Evolutionary conservation across 495 filamentous ascomycete genomes (phyloP).

Genomic region (Penicillium taxi): DNA sequence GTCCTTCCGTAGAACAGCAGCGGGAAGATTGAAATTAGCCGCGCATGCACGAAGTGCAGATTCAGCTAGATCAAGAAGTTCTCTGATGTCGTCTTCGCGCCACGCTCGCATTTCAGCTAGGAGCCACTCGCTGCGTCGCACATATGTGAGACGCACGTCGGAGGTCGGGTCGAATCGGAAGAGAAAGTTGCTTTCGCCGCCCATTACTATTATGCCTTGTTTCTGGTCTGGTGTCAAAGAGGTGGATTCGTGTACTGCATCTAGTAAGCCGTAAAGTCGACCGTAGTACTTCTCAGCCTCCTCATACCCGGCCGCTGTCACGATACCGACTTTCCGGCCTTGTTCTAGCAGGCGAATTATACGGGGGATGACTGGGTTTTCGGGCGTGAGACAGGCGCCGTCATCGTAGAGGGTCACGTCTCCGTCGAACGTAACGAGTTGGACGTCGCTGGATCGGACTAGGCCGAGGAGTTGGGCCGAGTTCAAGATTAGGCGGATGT

Average conservation of each 20-base stretch:
- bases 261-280: slow-evolving; percentile 75
- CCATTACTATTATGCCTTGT: slow-evolving; percentile 78
- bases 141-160: slow-evolving; percentile 39
- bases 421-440: slow-evolving; percentile 92
- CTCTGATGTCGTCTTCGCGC: slow-evolving; percentile 66
- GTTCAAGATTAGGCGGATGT: slow-evolving; percentile 86
- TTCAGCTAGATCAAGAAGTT: slow-evolving; percentile 81
- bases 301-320: slow-evolving; percentile 94
- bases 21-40: slow-evolving; percentile 64
- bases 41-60: slow-evolving; percentile 72
- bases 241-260: slow-evolving; percentile 60
- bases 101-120: slow-evolving; percentile 83
- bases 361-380: slow-evolving; percentile 70
- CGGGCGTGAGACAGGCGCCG: slow-evolving; percentile 63
- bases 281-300: slow-evolving; percentile 75
- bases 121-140: slow-evolving; percentile 67
- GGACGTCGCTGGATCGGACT: slow-evolving; percentile 49
- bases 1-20: slow-evolving; percentile 76
- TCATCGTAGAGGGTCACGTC: slow-evolving; percentile 97
- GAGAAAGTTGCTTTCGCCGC: slow-evolving; percentile 82
- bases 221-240: slow-evolving; percentile 55
- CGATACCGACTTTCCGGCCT: slow-evolving; percentile 77
- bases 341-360: slow-evolving; percentile 58
- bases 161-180: slow-evolving; percentile 56
- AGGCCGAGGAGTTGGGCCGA: slow-evolving; percentile 88